Evolutionary conservation across 1,284 basidiomycete species (phyloP).

Genomic region (Ceratobasidium sp.): DNA sequence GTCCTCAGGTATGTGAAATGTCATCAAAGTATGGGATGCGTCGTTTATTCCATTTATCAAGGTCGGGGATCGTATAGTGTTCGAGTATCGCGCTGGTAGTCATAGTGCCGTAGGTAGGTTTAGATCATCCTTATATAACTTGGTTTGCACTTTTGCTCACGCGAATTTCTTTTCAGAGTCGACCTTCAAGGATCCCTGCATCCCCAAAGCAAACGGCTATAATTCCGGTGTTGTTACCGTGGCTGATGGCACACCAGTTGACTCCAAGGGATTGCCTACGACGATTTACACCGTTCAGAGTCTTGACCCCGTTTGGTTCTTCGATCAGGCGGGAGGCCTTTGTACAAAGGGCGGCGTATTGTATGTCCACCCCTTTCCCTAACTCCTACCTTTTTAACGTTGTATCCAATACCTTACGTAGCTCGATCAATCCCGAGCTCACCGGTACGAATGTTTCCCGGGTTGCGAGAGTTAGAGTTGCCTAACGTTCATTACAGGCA

Average conservation of each 20-base stretch:
- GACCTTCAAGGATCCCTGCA: slow-evolving; percentile 32
- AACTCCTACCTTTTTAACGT: not conserved
- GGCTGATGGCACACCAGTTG: slow-evolving; percentile 27
- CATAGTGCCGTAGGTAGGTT: slow-evolving; percentile 34
- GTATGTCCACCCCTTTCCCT: not conserved
- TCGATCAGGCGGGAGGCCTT: slow-evolving; percentile 32
- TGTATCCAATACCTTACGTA: not conserved
- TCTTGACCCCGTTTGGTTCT: slow-evolving; percentile 32
- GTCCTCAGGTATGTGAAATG: slow-evolving; percentile 22
- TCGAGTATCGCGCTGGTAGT: slow-evolving; percentile 30
- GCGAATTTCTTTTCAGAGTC: not conserved
- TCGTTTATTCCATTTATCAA: slow-evolving; percentile 6
- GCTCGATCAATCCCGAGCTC: slow-evolving; percentile 29
- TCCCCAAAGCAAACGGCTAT: slow-evolving; percentile 15
- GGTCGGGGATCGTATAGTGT: slow-evolving; percentile 29
- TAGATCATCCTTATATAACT: not conserved
- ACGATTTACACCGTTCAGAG: slow-evolving; percentile 12
- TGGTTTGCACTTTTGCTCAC: not conserved
- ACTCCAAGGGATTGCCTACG: slow-evolving; percentile 25
- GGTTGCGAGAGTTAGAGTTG: not conserved
- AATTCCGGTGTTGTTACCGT: slow-evolving; percentile 31
- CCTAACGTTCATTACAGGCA: not conserved
- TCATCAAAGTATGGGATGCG: not conserved
- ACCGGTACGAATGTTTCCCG: not conserved
- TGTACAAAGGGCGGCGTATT: slow-evolving; percentile 31